phyloP scores from a whole-genome alignment of 495 filamentous ascomycete species.

The Podospora fimiseda region DNA sequence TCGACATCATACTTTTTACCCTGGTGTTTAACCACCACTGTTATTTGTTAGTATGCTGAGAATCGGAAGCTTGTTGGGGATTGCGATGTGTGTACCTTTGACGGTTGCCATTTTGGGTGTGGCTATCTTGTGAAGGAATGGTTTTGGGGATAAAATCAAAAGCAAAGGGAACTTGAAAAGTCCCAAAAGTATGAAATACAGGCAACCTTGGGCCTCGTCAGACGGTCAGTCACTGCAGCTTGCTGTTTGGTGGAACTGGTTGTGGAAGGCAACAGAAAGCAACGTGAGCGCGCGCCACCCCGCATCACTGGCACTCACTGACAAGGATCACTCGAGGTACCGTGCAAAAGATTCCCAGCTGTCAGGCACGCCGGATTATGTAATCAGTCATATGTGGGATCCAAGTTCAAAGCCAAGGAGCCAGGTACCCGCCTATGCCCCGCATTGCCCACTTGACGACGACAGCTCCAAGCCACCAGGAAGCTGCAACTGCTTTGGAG shows the following conservation, averaged over 20 bases:
- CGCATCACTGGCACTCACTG: too few species aligned
- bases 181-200: too few species aligned
- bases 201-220: background rate
- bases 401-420: background rate
- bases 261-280: background rate
- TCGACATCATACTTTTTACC: slow-evolving; percentile 93
- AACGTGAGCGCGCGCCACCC: background rate
- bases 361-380: background rate
- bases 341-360: background rate
- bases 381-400: background rate
- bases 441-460: background rate
- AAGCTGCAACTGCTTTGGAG: background rate
- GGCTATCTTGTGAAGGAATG: background rate
- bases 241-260: background rate
- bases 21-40: slow-evolving; percentile 90
- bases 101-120: slow-evolving; percentile 22
- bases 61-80: too few species aligned
- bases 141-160: background rate
- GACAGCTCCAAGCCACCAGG: background rate
- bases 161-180: too few species aligned
- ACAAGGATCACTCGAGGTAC: too few species aligned
- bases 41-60: background rate
- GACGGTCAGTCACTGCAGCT: background rate
- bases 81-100: slow-evolving; percentile 25
- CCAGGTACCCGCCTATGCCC: background rate